These are phyloP conservation scores for Zasmidium angulare DNA, from an alignment of 2,329 filamentous ascomycete species.

Conservation along the genomic window DNA sequence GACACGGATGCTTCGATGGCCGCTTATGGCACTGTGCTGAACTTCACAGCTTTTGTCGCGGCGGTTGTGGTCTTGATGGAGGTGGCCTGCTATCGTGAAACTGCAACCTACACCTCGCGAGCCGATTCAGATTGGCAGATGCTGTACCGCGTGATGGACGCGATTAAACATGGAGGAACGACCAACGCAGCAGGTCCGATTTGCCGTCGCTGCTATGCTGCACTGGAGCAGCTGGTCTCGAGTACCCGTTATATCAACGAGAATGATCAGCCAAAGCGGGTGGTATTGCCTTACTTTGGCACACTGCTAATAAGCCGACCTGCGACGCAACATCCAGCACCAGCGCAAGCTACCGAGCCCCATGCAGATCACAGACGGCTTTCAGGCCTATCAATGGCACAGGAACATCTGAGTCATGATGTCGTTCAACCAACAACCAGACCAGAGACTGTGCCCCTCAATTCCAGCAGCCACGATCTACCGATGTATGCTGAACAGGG, in stretches of 20 bases:
- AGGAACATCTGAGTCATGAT: too few relatives aligned
- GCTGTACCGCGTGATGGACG: neutral
- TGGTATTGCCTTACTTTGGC: constrained; percentile 16
- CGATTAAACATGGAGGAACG: constrained; percentile 7
- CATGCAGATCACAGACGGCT: too few relatives aligned
- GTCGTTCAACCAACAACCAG: too few relatives aligned
- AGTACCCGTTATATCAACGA: neutral
- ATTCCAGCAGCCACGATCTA: neutral
- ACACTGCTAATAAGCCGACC: constrained; percentile 4
- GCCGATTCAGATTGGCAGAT: constrained; percentile 3
- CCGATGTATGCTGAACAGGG: neutral
- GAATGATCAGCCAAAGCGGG: neutral
- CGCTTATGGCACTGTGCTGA: constrained; percentile 46
- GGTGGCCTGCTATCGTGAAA: constrained; percentile 36
- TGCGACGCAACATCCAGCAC: neutral
- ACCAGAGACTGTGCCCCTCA: neutral
- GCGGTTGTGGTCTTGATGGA: constrained; percentile 46
- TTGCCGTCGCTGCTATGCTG: constrained; percentile 8
- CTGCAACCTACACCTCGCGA: neutral
- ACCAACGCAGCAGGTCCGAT: constrained; percentile 3
- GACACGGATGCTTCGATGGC: constrained; percentile 28
- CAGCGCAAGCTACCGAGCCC: neutral
- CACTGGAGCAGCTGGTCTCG: constrained; percentile 4
- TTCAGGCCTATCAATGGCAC: too few relatives aligned
- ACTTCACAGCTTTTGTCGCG: constrained; percentile 49